A percentile compares a stretch with the other conserved stretches of the same genome.
Evolutionary conservation across 305 asterid genomes (phyloP).

Genomic region (Euphrasia arctica): DNA sequence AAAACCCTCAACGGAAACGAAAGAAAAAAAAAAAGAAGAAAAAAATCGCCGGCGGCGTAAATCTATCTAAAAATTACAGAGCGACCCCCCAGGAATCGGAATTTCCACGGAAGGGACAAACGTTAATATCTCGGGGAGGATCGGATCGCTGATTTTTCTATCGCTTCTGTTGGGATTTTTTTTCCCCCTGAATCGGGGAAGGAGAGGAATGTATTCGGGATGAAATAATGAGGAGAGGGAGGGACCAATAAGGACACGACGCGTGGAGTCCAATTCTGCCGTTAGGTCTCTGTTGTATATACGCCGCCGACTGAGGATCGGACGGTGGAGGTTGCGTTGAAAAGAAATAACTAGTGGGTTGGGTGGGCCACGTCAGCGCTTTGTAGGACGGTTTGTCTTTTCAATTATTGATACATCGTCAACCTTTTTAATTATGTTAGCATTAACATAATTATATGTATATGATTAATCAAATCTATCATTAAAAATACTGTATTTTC

Average conservation of each 20-base stretch:
- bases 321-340: conserved; percentile 36
- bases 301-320: conserved; percentile 49
- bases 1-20: conserved; percentile 33
- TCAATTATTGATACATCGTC: conserved; percentile 11
- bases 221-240: background rate
- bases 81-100: conserved; percentile 19
- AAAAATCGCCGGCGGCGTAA: conserved; percentile 24
- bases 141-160: conserved; percentile 17
- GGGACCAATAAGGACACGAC: background rate
- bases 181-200: conserved; percentile 2
- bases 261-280: conserved; percentile 3
- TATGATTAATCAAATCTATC: no score
- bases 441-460: no score
- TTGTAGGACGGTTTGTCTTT: background rate
- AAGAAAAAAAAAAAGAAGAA: background rate
- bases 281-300: conserved; percentile 25
- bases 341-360: conserved; percentile 22
- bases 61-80: conserved; percentile 8
- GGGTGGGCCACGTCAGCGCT: conserved; percentile 37
- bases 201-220: background rate
- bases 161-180: conserved; percentile 9
- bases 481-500: no score
- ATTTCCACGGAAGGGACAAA: conserved; percentile 21
- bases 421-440: no score
- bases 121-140: conserved; percentile 23